Conservation (phyloP, 495 filamentous ascomycete genomes). For the Aspergillus cavernicola region DNA sequence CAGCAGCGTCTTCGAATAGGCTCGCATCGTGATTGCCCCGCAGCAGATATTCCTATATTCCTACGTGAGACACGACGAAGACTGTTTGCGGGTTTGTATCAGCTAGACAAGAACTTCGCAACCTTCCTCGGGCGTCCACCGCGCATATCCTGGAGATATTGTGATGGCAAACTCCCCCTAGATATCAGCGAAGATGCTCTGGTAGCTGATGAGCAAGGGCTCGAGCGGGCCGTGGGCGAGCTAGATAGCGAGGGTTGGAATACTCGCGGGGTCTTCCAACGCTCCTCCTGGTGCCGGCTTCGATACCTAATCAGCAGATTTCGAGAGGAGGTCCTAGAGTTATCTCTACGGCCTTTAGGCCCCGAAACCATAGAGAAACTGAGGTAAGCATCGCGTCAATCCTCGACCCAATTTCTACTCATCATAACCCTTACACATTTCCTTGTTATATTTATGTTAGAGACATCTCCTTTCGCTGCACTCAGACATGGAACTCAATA, state of each 20-base stretch:
- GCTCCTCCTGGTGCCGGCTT: constrained; percentile 41
- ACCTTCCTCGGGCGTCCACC: constrained; percentile 55
- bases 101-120: constrained; percentile 46
- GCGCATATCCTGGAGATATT: constrained; percentile 44
- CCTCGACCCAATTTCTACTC: not conserved
- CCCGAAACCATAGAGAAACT: constrained; percentile 26
- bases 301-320: constrained; percentile 45
- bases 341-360: constrained; percentile 40
- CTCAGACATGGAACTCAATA: constrained; percentile 30
- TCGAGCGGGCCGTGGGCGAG: constrained; percentile 25
- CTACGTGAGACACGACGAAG: constrained; percentile 43
- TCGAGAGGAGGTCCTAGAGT: constrained; percentile 56
- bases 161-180: constrained; percentile 49
- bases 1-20: constrained; percentile 46
- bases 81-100: constrained; percentile 47
- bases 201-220: constrained; percentile 31
- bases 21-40: constrained; percentile 46
- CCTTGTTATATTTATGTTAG: constrained; percentile 22
- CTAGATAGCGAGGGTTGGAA: constrained; percentile 54
- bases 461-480: constrained; percentile 33
- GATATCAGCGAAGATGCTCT: constrained; percentile 50
- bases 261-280: constrained; percentile 26
- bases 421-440: not conserved
- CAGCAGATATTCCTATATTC: constrained; percentile 37
- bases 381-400: constrained; percentile 12